These are phyloP conservation scores for Talaromyces adpressus DNA, from an alignment of 495 filamentous ascomycete species.

Conservation along the genomic window DNA sequence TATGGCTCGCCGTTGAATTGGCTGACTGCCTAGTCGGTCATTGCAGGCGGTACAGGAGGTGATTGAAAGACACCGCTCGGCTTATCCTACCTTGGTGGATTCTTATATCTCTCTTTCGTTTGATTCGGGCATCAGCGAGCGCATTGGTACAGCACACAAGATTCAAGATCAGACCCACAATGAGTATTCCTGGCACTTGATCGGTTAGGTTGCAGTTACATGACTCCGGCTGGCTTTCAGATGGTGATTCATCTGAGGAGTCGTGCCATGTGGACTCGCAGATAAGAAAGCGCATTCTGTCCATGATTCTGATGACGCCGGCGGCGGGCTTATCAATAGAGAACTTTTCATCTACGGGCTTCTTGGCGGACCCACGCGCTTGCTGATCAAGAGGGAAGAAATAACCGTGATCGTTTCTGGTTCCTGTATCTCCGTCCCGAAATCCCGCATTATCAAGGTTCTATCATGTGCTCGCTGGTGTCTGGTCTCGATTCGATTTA, in stretches of 20 bases:
- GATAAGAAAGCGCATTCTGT: not conserved
- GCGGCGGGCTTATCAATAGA: not conserved
- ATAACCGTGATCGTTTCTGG: too few species aligned
- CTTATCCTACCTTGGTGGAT: constrained; percentile 17
- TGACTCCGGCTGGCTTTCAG: not conserved
- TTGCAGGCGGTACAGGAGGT: constrained; percentile 32
- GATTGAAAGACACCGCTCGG: constrained; percentile 17
- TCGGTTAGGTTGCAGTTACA: not conserved
- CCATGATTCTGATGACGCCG: not conserved
- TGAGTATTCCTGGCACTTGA: not conserved
- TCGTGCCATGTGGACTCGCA: not conserved
- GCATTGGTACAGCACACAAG: constrained; percentile 29
- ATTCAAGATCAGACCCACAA: not conserved
- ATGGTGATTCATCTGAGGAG: not conserved
- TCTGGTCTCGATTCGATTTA: constrained; percentile 25
- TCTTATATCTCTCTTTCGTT: constrained; percentile 14
- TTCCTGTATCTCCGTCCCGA: too few species aligned
- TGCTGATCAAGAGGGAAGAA: too few species aligned
- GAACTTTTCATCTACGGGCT: too few species aligned
- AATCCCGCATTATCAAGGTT: not conserved
- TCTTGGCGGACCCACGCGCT: too few species aligned
- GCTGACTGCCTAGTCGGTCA: constrained; percentile 14
- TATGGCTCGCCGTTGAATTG: constrained; percentile 4
- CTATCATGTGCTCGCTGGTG: constrained; percentile 68
- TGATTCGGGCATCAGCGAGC: constrained; percentile 51